Evolutionary conservation across 306 rosid species (phyloP).

Genomic region (Vachellia collinsii): DNA sequence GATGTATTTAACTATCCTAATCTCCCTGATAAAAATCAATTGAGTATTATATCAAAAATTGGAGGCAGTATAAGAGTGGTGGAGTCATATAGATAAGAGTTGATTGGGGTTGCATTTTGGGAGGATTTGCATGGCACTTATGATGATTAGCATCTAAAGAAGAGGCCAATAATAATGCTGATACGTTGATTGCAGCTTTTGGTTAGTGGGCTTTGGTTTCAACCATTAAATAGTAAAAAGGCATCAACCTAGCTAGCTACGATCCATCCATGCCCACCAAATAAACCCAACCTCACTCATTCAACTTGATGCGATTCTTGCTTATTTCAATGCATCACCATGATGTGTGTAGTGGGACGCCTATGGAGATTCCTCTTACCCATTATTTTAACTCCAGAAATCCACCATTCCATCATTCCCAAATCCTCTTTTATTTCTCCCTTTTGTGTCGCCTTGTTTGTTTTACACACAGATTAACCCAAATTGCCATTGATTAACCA

Average conservation of each 20-base stretch:
- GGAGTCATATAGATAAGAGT: not conserved
- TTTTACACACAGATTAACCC: not conserved
- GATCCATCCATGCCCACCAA: slow-evolving; percentile 16
- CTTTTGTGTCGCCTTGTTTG: not conserved
- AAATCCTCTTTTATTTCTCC: not conserved
- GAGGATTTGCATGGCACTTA: slow-evolving; percentile 2
- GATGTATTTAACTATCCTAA: too few species aligned
- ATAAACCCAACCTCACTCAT: not conserved
- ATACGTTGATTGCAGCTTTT: slow-evolving; percentile 1
- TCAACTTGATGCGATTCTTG: slow-evolving; percentile 1
- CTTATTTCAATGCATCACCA: not conserved
- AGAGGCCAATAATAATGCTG: not conserved
- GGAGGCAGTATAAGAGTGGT: too few species aligned
- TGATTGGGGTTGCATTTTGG: slow-evolving; percentile 14
- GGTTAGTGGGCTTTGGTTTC: slow-evolving; percentile 14
- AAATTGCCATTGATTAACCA: not conserved
- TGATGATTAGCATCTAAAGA: slow-evolving; percentile 10
- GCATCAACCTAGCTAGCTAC: not conserved
- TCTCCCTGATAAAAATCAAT: too few species aligned
- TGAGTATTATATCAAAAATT: too few species aligned
- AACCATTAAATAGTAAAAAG: slow-evolving; percentile 16
- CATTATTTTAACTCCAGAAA: not conserved
- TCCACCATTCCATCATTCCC: not conserved
- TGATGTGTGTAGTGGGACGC: slow-evolving; percentile 23
- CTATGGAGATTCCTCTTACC: slow-evolving; percentile 13